Evolutionary conservation across 2,329 filamentous ascomycete species (phyloP).

Genomic region (Davidsoniella virescens): DNA sequence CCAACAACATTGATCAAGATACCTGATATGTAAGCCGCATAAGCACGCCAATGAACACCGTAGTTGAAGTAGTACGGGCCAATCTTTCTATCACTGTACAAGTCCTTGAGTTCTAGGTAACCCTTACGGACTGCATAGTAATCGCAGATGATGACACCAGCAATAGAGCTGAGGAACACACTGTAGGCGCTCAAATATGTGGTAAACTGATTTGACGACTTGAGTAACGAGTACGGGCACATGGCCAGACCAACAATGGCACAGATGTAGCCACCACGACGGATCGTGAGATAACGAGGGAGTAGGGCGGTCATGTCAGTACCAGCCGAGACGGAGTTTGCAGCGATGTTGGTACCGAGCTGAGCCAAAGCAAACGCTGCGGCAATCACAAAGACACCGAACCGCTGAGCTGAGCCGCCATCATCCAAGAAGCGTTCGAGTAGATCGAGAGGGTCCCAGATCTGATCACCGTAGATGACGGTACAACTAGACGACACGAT

Average conservation of each 20-base stretch:
- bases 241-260: constrained; percentile 66
- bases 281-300: constrained; percentile 68
- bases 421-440: constrained; percentile 52
- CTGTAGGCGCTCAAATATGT: constrained; percentile 86
- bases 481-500: constrained; percentile 58
- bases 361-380: constrained; percentile 61
- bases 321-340: constrained; percentile 70
- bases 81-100: constrained; percentile 54
- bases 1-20: constrained; percentile 86
- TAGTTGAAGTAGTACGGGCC: constrained; percentile 58
- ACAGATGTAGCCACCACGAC: constrained; percentile 75
- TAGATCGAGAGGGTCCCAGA: constrained; percentile 59
- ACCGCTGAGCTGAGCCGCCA: constrained; percentile 50
- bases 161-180: constrained; percentile 85
- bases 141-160: constrained; percentile 76
- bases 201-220: constrained; percentile 64
- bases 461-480: constrained; percentile 47
- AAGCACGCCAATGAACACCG: constrained; percentile 72
- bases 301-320: constrained; percentile 70
- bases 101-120: constrained; percentile 59
- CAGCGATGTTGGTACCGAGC: constrained; percentile 73
- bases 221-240: constrained; percentile 72
- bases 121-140: constrained; percentile 78
- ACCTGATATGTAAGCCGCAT: constrained; percentile 64
- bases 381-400: constrained; percentile 60